Conservation (phyloP, 192 early-diverging fungal species). For the Podila clonocystis region DNA sequence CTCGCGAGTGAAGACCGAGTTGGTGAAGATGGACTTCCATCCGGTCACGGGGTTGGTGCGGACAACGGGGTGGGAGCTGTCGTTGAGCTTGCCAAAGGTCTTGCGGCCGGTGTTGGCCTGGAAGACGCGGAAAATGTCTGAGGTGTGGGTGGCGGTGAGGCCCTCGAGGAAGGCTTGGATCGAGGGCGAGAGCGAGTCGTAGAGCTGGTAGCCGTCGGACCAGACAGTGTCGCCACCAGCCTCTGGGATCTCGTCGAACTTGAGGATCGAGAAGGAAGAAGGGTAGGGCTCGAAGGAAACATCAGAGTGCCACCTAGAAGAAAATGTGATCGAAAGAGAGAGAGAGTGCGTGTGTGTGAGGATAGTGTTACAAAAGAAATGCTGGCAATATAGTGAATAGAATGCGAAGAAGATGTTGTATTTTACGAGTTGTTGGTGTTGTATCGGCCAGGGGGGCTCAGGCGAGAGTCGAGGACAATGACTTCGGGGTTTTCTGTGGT, state of each 20-base stretch:
- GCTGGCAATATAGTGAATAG: not conserved
- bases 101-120: slow-evolving; percentile 46
- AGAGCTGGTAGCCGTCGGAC: slow-evolving; percentile 66
- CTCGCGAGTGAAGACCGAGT: slow-evolving; percentile 67
- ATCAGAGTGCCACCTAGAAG: slow-evolving; percentile 60
- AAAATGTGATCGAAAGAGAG: not conserved
- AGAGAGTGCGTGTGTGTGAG: too few species aligned
- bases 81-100: slow-evolving; percentile 48
- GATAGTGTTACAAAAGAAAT: not conserved
- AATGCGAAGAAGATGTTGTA: not conserved
- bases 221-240: slow-evolving; percentile 70
- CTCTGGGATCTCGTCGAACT: slow-evolving; percentile 57
- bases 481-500: slow-evolving; percentile 33
- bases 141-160: slow-evolving; percentile 65
- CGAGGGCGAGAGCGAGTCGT: slow-evolving; percentile 67
- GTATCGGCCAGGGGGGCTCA: slow-evolving; percentile 43
- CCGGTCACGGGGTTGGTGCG: slow-evolving; percentile 79
- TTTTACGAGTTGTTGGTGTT: slow-evolving; percentile 47
- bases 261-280: slow-evolving; percentile 61
- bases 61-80: slow-evolving; percentile 56
- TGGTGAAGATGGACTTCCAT: slow-evolving; percentile 73
- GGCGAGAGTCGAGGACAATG: slow-evolving; percentile 44
- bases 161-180: slow-evolving; percentile 66
- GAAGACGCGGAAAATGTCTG: slow-evolving; percentile 35
- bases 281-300: slow-evolving; percentile 67